Evolutionary conservation across 768 basidiomycete genomes (phyloP), one percentile per base, ranked within the genome.

Genomic region (Leucocoprinus leucothites): DNA sequence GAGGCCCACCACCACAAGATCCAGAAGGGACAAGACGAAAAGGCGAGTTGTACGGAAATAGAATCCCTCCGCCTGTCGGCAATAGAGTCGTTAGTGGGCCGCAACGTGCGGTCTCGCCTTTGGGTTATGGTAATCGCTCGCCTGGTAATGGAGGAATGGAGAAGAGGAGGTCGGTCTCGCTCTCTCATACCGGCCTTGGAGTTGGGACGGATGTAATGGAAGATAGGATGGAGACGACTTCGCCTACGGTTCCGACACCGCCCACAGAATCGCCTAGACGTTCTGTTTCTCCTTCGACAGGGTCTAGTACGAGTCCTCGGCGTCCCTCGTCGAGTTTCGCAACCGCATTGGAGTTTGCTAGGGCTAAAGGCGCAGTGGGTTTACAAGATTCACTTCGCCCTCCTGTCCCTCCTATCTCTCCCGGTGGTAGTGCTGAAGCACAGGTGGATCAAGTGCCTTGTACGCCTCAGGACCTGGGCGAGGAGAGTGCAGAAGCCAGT

Each of bases 41-140:
- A 49, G 81, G 82, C 42, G 87, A 90, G 69, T 70, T 89, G 31
- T 89, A 89, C 63, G 89, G 86, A 19, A 91, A 91, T 67, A 76
- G 88, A 36, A 80, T 90, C 28, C 82, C 76, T n/a, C 64, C 69
- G 13, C 67, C 71, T 22, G 63, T 71, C n/a, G n/a, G n/a, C n/a
- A 74, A 71, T 31, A 69, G 75, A 57, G 58, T 61, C 16, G 66
- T 64, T 41, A 71, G 69, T 26, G 63, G 64, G 31, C 41, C 25
- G 22, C 54, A 56, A n/a, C 57, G 64, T n/a, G 38, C 52, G 36
- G 28, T 47, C 16, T 51, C 56, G 36, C 59, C 59, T 53, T 57
- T 60, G 55, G 31, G 53, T 49, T 14, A 51, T 35, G 35, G n/a
- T 9, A 9, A 73, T 75, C 44, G 64, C 74, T 49, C 13, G 53